Evolutionary conservation across 495 filamentous ascomycete genomes (phyloP), one percentile per base, ranked within the genome.

Genomic region (Aspergillus cavernicola): DNA sequence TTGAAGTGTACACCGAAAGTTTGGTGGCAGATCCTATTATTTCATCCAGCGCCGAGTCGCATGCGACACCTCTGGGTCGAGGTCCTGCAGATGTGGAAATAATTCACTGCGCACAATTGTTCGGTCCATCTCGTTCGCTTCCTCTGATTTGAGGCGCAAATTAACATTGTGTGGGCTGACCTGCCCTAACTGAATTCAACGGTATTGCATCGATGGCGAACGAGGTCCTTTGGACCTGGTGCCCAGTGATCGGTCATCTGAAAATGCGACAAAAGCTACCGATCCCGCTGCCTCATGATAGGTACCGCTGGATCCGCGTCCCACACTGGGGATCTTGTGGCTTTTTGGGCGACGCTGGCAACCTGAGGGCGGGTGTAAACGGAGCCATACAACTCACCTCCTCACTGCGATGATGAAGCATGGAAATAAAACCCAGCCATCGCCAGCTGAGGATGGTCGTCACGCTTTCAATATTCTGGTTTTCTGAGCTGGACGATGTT

Each of bases 251-350:
- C 47, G 35, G 40, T 40, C 47, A 51, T 56, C 54, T 57, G 54
- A 55, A 52, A 55, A 59, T 28, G 50, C 48, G 56, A 50, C 60
- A 48, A 56, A 39, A 60, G 58, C 53, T 52, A 46, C 59, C 47
- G 43, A 55, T 47, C 51, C 57, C 53, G 55, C 50, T 50, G 52
- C 49, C 47, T 55, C 46, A 59, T 62, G 59, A 66, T 62, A 62
- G 60, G 60, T 57, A 66, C 60, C 60, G 63, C 63, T 56, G 53
- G 57, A 61, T 66, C 63, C 63, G 63, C 63, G 63, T 66, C 63
- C 63, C 63, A 63, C 63, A 56, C 39, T 51, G 53, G 47, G 38
- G 44, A 39, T 35, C 35, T 33, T 43, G 62, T 61, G 62, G 58
- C 62, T 60, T 62, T 55, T 52, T 57, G 47, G 57, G 60, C 57